A percentile compares a stretch with the other conserved stretches of the same genome.
phyloP scores from a whole-genome alignment of 1,284 basidiomycete species.

The Moniliophthora roreri region DNA sequence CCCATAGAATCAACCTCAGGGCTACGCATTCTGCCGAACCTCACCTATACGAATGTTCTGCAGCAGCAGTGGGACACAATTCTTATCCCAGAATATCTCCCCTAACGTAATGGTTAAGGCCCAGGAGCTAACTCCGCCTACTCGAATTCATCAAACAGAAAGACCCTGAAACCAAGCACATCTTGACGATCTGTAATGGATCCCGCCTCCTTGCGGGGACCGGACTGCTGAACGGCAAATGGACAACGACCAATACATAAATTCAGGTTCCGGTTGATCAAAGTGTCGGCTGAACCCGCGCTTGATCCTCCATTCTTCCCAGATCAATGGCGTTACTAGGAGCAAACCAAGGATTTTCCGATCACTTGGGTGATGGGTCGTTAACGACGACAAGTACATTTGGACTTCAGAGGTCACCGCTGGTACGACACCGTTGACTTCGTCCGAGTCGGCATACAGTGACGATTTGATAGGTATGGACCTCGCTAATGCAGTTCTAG shows the following conservation, averaged over 20 bases:
- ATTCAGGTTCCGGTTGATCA: slow-evolving; percentile 14
- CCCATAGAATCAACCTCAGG: slow-evolving; percentile 18
- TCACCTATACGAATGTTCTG: slow-evolving; percentile 18
- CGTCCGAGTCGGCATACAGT: neutral
- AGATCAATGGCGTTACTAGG: slow-evolving; percentile 10
- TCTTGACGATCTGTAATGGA: slow-evolving; percentile 26
- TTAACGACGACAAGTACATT: slow-evolving; percentile 30
- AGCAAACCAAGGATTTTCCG: slow-evolving; percentile 15
- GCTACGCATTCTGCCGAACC: slow-evolving; percentile 17
- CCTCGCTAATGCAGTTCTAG: slow-evolving; percentile 26
- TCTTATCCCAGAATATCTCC: slow-evolving; percentile 18
- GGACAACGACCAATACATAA: slow-evolving; percentile 26
- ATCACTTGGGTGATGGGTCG: slow-evolving; percentile 37
- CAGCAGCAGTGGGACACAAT: slow-evolving; percentile 22
- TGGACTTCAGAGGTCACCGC: slow-evolving; percentile 40
- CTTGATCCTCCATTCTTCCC: neutral
- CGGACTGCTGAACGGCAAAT: slow-evolving; percentile 23
- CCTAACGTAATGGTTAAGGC: no score
- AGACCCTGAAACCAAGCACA: slow-evolving; percentile 20
- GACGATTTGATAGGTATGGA: slow-evolving; percentile 4
- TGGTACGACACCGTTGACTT: slow-evolving; percentile 18
- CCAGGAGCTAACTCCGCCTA: no score
- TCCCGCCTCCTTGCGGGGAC: slow-evolving; percentile 23
- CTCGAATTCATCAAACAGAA: slow-evolving; percentile 21
- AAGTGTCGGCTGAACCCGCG: slow-evolving; percentile 9